Percentiles rank a stretch among this genome's conserved stretches.
Conservation (phyloP, 1,139 yeast species). For the Debaryomyces robertsiae region DNA sequence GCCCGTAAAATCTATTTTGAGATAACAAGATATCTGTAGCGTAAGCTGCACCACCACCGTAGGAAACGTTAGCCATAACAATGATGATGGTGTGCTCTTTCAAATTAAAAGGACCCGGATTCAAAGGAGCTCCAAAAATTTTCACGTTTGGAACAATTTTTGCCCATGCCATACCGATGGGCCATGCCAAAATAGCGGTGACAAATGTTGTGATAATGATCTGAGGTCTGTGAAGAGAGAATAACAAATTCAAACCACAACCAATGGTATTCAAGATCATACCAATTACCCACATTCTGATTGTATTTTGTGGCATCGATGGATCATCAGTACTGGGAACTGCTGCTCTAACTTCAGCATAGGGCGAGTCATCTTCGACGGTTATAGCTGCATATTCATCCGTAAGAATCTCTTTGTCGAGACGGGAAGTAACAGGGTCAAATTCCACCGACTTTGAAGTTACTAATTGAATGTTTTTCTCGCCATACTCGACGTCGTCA, state of each 20-base stretch:
- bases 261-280: conserved; percentile 60
- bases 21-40: conserved; percentile 45
- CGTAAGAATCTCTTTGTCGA: conserved; percentile 27
- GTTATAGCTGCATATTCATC: conserved; percentile 48
- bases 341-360: conserved; percentile 71
- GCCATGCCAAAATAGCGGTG: conserved; percentile 62
- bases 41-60: conserved; percentile 11
- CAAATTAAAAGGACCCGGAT: conserved; percentile 58
- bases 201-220: conserved; percentile 56
- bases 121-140: conserved; percentile 32
- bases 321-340: conserved; percentile 65
- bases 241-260: conserved; percentile 49
- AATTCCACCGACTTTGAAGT: conserved; percentile 37
- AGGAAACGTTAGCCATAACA: conserved; percentile 9
- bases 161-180: conserved; percentile 58
- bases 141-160: conserved; percentile 45
- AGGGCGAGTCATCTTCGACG: conserved; percentile 60
- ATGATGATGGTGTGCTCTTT: conserved; percentile 57
- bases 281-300: conserved; percentile 63
- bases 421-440: conserved; percentile 38
- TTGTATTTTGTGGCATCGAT: conserved; percentile 57
- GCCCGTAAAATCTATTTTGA: conserved; percentile 37
- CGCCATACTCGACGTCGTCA: conserved; percentile 4
- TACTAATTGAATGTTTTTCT: background rate
- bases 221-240: conserved; percentile 61